These are phyloP conservation scores for Vaccinium darrowii DNA, from an alignment of 148 eudicot genomes.

Conservation along the genomic window DNA sequence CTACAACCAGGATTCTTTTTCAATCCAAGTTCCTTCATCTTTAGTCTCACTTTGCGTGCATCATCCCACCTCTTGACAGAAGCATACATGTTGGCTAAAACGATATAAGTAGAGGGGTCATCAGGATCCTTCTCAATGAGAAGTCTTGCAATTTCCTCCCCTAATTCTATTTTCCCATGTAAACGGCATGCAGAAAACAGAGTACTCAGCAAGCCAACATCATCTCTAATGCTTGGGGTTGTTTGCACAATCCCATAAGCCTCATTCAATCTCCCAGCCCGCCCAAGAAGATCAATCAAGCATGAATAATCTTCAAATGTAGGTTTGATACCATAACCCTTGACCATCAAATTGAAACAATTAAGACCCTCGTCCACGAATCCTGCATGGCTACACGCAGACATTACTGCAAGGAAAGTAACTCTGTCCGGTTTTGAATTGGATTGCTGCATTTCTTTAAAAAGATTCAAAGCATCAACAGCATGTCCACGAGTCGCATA, in stretches of 20 bases:
- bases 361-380: conserved; percentile 32
- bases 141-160: conserved; percentile 32
- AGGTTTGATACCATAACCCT: conserved; percentile 24
- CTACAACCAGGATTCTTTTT: conserved; percentile 44
- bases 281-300: conserved; percentile 38
- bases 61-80: conserved; percentile 31
- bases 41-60: conserved; percentile 26
- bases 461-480: conserved; percentile 29
- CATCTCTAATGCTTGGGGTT: conserved; percentile 23
- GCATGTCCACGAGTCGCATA: conserved; percentile 39
- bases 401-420: conserved; percentile 30
- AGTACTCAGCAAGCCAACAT: conserved; percentile 33
- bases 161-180: conserved; percentile 27
- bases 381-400: conserved; percentile 39
- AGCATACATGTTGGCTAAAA: conserved; percentile 34
- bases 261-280: conserved; percentile 34
- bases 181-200: conserved; percentile 34
- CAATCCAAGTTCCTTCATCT: conserved; percentile 34
- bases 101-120: conserved; percentile 32
- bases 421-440: conserved; percentile 30
- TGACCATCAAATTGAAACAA: conserved; percentile 29
- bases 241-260: conserved; percentile 28
- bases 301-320: conserved; percentile 33
- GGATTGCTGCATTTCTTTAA: conserved; percentile 25
- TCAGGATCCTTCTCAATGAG: conserved; percentile 27